phyloP scores from a whole-genome alignment of 805 yeast species.

The Nakazawaea laoshanensis region DNA sequence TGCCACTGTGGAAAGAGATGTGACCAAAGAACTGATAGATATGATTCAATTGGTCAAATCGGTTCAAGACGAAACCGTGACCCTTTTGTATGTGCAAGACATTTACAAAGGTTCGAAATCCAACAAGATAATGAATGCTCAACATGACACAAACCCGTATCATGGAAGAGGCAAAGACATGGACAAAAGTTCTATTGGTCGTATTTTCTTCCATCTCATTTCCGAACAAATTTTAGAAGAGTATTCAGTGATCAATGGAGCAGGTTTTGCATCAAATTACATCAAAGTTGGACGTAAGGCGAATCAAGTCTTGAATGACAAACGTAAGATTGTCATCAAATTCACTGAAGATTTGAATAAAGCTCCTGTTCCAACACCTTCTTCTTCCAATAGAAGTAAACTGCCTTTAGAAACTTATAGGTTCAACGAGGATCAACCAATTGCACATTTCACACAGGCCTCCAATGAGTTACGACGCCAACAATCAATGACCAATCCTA shows the following conservation, averaged over 20 bases:
- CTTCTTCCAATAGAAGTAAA: slow-evolving; percentile 12
- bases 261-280: slow-evolving; percentile 80
- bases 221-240: slow-evolving; percentile 61
- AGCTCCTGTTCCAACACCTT: slow-evolving; percentile 13
- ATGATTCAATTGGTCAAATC: slow-evolving; percentile 51
- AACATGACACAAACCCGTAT: slow-evolving; percentile 49
- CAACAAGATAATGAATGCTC: slow-evolving; percentile 51
- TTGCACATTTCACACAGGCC: slow-evolving; percentile 15
- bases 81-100: slow-evolving; percentile 77
- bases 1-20: slow-evolving; percentile 46
- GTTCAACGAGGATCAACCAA: slow-evolving; percentile 13
- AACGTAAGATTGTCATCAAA: slow-evolving; percentile 39
- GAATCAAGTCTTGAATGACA: slow-evolving; percentile 32
- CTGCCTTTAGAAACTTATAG: slow-evolving; percentile 13
- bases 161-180: slow-evolving; percentile 67
- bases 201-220: slow-evolving; percentile 74
- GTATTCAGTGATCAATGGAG: slow-evolving; percentile 58
- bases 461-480: slow-evolving; percentile 11
- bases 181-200: slow-evolving; percentile 64
- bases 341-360: slow-evolving; percentile 28
- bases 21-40: slow-evolving; percentile 53
- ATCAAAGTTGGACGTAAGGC: slow-evolving; percentile 57
- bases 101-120: slow-evolving; percentile 65
- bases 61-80: slow-evolving; percentile 53
- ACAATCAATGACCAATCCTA: slow-evolving; percentile 13